Evolutionary conservation across 768 basidiomycete species (phyloP), one percentile per base, ranked within the genome.

Genomic region (Boletus barrowsii): DNA sequence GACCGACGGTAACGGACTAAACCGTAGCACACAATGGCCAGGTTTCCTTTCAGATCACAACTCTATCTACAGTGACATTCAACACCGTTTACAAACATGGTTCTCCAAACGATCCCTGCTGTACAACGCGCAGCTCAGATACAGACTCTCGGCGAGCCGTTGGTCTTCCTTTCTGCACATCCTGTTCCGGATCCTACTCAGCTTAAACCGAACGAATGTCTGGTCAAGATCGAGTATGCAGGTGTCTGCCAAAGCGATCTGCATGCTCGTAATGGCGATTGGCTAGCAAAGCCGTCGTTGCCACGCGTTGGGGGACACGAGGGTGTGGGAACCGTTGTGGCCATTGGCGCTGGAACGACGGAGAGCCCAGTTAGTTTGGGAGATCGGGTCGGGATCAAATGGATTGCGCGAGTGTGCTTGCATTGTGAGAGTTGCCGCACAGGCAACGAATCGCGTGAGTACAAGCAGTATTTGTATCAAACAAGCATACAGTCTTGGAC

Each of bases 251-350:
- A 76, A 36, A 68, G 66, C 5, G 76, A 79, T 54, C 56, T 76
- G n/a, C 74, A 76, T 53, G 69, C 61, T 26, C 70, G 66, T 52
- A 58, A 68, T 20, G 78, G 74, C 8, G 77, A 79, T 50, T 79
- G 76, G 61, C 0, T 14, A 0, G 9, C n/a, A 18, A 56, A 54
- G 13, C 66, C 61, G 8, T 56, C 56, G 6, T 71, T 78, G 68
- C 45, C 66, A 62, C 32, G 60, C 54, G 62, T 77, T 22, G 76
- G 75, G 1, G 77, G 79, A 0, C 79, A 79, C 62, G 78, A 79
- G 56, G 78, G 79, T n/a, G 75, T 73, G 4, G 79, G 79, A 24
- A 60, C 54, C 39, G 60, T 81, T 53, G 75, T 78, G 18, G 78
- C 76, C 17, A 75, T 81, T 36, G 77, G 68, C 22, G 61, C 71